These are phyloP conservation scores for Pisolithus microcarpus DNA, from an alignment of 768 basidiomycete genomes.

Conservation along the genomic window DNA sequence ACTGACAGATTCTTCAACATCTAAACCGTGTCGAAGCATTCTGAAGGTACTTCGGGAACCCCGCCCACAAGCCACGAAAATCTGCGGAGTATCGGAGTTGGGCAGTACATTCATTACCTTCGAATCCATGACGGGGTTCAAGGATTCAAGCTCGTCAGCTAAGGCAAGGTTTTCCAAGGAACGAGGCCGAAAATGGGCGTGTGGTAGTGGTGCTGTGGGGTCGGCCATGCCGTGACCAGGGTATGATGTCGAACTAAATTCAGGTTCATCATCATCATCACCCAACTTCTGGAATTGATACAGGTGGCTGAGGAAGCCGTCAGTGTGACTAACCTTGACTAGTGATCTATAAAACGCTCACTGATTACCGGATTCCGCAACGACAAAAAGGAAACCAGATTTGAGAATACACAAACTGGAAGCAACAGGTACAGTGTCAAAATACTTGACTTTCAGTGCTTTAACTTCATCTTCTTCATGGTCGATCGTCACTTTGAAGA, in stretches of 20 bases:
- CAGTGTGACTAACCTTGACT: constrained; percentile 6
- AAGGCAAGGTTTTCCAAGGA: constrained; percentile 82
- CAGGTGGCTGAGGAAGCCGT: constrained; percentile 51
- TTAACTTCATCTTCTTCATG: constrained; percentile 95
- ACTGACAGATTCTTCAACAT: constrained; percentile 91
- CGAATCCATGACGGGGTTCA: constrained; percentile 89
- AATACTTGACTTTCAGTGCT: constrained; percentile 95
- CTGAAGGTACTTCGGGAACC: constrained; percentile 85
- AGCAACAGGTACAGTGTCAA: constrained; percentile 95
- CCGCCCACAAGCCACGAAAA: constrained; percentile 88
- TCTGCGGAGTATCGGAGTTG: constrained; percentile 91
- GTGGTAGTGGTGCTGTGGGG: constrained; percentile 56
- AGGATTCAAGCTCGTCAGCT: constrained; percentile 84
- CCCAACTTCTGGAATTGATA: constrained; percentile 99
- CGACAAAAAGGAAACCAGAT: constrained; percentile 95
- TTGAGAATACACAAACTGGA: constrained; percentile 93
- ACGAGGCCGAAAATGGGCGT: constrained; percentile 80
- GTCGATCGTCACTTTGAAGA: constrained; percentile 97
- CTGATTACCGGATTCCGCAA: constrained; percentile 97
- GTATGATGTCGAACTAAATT: constrained; percentile 85
- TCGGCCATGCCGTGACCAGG: constrained; percentile 78
- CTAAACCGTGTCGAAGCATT: constrained; percentile 87
- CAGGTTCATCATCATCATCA: constrained; percentile 92
- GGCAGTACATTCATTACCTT: constrained; percentile 87
- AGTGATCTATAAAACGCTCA: constrained; percentile 35